Conservation (phyloP, 106 monocot genomes). For the Dioscorea dumetorum region DNA sequence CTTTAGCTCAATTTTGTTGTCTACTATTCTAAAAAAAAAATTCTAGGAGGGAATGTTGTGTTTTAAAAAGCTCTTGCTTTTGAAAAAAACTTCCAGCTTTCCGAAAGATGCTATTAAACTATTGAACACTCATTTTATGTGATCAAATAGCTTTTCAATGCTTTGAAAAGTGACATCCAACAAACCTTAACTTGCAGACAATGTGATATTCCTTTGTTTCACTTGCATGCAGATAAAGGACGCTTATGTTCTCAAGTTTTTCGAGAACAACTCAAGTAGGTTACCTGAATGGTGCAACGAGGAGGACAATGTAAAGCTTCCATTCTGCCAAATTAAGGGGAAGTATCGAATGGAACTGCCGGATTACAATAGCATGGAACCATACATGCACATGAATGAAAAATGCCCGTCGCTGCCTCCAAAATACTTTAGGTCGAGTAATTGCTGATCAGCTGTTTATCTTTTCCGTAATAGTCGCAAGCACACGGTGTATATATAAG, state of each 20-base stretch:
- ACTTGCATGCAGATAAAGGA: slow-evolving; percentile 65
- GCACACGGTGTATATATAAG: no score
- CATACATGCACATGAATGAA: slow-evolving; percentile 92
- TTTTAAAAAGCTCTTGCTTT: no score
- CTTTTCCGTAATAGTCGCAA: no score
- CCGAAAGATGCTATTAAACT: background rate
- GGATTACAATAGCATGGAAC: slow-evolving; percentile 64
- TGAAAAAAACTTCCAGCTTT: no score
- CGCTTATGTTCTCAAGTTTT: slow-evolving; percentile 85
- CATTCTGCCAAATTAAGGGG: slow-evolving; percentile 89
- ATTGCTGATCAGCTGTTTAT: slow-evolving; percentile 26
- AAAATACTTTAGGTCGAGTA: slow-evolving; percentile 38
- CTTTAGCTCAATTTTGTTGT: no score
- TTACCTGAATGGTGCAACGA: slow-evolving; percentile 92
- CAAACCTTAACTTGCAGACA: no score
- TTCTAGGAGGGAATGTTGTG: no score
- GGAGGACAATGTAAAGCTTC: slow-evolving; percentile 61
- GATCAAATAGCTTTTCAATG: no score
- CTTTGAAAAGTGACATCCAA: no score
- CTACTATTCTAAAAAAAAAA: no score
- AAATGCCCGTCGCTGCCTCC: slow-evolving; percentile 79
- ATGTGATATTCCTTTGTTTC: background rate
- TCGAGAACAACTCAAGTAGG: slow-evolving; percentile 55
- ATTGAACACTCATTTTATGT: background rate
- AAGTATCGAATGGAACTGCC: slow-evolving; percentile 87